phyloP scores from a whole-genome alignment of 108 stramenopile species.

The Conticribra weissflogii region DNA sequence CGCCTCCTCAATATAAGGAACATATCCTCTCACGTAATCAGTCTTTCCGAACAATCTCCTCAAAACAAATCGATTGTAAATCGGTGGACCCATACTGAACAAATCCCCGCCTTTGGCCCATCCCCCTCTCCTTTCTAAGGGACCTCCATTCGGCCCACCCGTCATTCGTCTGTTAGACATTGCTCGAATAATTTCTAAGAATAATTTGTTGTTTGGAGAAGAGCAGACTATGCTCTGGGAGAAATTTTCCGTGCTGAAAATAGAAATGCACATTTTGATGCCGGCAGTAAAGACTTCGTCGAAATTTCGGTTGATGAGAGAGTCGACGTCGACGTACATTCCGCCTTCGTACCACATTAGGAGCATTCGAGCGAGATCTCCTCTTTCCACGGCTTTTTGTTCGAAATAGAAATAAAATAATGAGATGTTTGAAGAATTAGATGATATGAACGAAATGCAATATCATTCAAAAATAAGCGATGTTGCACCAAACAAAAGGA shows the following conservation, averaged over 20 bases:
- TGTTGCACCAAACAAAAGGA: not conserved
- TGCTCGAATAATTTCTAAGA: constrained; percentile 5
- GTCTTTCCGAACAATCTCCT: constrained; percentile 6
- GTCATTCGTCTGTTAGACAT: constrained; percentile 22
- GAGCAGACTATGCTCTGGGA: constrained; percentile 11
- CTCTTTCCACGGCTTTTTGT: constrained; percentile 13
- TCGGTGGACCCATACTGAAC: constrained; percentile 12
- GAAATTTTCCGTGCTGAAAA: not conserved
- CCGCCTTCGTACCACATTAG: constrained; percentile 19
- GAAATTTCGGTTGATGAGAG: constrained; percentile 8
- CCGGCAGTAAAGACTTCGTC: constrained; percentile 10
- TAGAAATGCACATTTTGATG: constrained; percentile 20
- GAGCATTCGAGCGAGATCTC: constrained; percentile 19
- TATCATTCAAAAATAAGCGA: not conserved
- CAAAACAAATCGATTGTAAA: constrained; percentile 12
- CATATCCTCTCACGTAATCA: not conserved
- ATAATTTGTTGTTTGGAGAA: constrained; percentile 16
- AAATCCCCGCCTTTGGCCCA: constrained; percentile 1
- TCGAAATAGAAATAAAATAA: not conserved
- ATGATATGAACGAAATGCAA: not conserved
- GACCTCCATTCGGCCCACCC: not conserved
- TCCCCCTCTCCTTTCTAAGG: constrained; percentile 15
- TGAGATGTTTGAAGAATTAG: not conserved
- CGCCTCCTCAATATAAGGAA: not conserved
- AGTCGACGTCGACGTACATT: constrained; percentile 22